Percentiles rank a stretch among this genome's conserved stretches.
Conservation (phyloP, 2,329 filamentous ascomycete species). For the Alternaria ventricosa region DNA sequence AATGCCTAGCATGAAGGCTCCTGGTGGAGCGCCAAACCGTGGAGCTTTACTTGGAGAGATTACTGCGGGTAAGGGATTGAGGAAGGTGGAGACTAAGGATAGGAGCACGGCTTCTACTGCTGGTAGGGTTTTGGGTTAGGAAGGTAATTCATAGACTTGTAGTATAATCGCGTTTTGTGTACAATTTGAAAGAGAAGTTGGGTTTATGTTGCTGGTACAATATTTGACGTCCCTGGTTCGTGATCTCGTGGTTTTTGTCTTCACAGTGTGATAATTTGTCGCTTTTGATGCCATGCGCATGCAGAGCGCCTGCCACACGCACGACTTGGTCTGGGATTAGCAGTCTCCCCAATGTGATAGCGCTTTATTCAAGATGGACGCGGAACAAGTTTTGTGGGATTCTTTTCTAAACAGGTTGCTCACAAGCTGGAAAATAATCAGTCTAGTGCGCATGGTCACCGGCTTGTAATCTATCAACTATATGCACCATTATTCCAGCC, state of each 20-base stretch:
- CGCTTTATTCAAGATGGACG: no score
- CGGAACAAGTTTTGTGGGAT: no score
- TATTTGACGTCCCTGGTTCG: not conserved
- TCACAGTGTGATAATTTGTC: no score
- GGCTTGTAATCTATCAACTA: no score
- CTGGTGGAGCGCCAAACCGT: slow-evolving; percentile 46
- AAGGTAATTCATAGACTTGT: not conserved
- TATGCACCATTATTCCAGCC: no score
- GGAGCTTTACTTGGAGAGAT: slow-evolving; percentile 81
- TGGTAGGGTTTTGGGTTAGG: slow-evolving; percentile 67
- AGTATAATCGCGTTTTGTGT: slow-evolving; percentile 1
- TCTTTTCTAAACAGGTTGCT: no score
- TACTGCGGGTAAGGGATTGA: slow-evolving; percentile 76
- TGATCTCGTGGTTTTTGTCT: not conserved
- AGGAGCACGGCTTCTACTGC: slow-evolving; percentile 74
- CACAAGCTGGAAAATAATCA: no score
- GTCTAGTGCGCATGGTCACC: no score
- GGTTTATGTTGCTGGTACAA: not conserved
- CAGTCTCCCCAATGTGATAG: no score
- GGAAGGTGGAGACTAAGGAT: slow-evolving; percentile 90
- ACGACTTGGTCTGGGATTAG: no score
- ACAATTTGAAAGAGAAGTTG: not conserved
- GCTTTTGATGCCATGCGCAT: no score
- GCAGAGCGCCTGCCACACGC: no score
- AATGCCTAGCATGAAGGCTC: slow-evolving; percentile 52